Conservation (phyloP, 1,139 yeast species). For the Geotrichum aggregatum region DNA sequence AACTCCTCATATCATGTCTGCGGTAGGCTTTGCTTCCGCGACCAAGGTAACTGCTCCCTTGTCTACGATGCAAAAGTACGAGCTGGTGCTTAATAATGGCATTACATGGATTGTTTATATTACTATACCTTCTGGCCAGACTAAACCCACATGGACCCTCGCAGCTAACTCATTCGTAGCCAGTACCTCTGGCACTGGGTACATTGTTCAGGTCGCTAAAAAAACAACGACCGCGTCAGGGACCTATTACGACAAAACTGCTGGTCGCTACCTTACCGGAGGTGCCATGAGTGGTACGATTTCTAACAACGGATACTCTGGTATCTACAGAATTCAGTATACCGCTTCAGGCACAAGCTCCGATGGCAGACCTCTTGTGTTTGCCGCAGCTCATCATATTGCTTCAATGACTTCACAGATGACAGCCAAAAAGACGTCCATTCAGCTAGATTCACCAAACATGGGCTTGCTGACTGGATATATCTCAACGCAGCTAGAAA, state of each 20-base stretch:
- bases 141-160: constrained; percentile 40
- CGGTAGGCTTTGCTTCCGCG: constrained; percentile 50
- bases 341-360: constrained; percentile 51
- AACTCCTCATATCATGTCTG: constrained; percentile 52
- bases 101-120: constrained; percentile 60
- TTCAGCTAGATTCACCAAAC: constrained; percentile 52
- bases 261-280: constrained; percentile 53
- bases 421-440: constrained; percentile 62
- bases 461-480: constrained; percentile 66
- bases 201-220: constrained; percentile 57
- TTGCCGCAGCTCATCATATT: constrained; percentile 71
- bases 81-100: constrained; percentile 49
- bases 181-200: constrained; percentile 40
- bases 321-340: constrained; percentile 51
- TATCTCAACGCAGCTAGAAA: constrained; percentile 47
- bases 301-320: constrained; percentile 38
- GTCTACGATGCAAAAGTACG: constrained; percentile 49
- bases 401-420: constrained; percentile 52
- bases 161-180: constrained; percentile 18
- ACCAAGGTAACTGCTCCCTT: constrained; percentile 24
- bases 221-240: constrained; percentile 40
- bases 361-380: constrained; percentile 52
- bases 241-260: constrained; percentile 47
- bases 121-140: constrained; percentile 43
- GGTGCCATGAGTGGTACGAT: constrained; percentile 43